Conservation (phyloP, 345 rosid genomes). For the Camelina sativa region DNA sequence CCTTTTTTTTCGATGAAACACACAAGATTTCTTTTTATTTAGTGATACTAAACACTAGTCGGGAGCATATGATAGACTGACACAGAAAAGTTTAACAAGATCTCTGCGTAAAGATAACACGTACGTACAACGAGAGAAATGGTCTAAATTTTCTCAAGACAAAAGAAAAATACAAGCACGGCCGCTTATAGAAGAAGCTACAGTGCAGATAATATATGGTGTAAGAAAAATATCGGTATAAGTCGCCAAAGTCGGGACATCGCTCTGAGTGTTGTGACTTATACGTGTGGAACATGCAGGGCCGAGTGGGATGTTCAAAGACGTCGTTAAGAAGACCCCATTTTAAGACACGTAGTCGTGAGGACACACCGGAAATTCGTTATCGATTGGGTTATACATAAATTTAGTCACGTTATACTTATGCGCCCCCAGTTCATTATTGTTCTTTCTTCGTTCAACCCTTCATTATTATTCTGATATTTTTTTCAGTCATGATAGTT, state of each 20-base stretch:
- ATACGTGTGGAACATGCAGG: too few species aligned
- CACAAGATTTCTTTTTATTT: too few species aligned
- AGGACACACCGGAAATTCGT: not conserved
- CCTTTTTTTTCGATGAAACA: too few species aligned
- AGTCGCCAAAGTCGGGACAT: not conserved
- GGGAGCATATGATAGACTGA: too few species aligned
- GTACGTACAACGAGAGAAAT: too few species aligned
- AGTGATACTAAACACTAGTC: too few species aligned
- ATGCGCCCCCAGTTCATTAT: not conserved
- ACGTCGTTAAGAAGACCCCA: too few species aligned
- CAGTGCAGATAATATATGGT: not conserved
- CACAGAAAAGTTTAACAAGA: too few species aligned
- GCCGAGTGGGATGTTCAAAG: not conserved
- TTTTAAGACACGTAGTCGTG: not conserved
- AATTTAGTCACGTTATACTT: conserved; percentile 2
- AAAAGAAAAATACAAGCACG: not conserved
- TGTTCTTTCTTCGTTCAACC: not conserved
- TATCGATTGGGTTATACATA: not conserved
- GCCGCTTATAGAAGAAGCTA: not conserved
- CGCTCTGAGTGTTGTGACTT: not conserved
- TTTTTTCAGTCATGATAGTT: not conserved
- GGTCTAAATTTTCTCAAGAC: too few species aligned
- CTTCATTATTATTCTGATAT: not conserved
- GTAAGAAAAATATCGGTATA: not conserved
- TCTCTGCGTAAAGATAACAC: too few species aligned